A percentile compares a stretch with the other conserved stretches of the same genome.
These are phyloP conservation scores for Massariosphaeria phaeospora DNA, from an alignment of 495 filamentous ascomycete genomes.

Conservation along the genomic window DNA sequence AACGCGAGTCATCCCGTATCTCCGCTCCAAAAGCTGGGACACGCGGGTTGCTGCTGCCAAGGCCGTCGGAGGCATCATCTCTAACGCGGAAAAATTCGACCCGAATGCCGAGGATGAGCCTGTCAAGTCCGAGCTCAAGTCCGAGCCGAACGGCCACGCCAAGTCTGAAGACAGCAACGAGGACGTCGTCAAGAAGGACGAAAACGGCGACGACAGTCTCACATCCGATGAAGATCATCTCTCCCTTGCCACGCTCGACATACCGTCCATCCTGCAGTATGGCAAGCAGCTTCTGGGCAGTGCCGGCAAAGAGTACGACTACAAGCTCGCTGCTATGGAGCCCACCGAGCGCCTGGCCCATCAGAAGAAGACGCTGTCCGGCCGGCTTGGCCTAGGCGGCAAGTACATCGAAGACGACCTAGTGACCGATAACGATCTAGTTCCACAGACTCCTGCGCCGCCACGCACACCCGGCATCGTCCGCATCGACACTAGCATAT, in stretches of 20 bases:
- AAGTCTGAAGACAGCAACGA: slow-evolving; percentile 20
- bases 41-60: slow-evolving; percentile 86
- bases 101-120: slow-evolving; percentile 65
- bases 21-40: slow-evolving; percentile 91
- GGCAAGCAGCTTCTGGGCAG: slow-evolving; percentile 79
- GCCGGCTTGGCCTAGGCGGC: slow-evolving; percentile 77
- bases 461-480: slow-evolving; percentile 39
- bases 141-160: slow-evolving; percentile 22
- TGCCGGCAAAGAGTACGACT: slow-evolving; percentile 76
- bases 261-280: slow-evolving; percentile 70
- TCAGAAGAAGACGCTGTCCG: slow-evolving; percentile 80
- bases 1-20: slow-evolving; percentile 90
- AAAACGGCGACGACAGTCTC: slow-evolving; percentile 34
- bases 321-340: slow-evolving; percentile 72
- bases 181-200: slow-evolving; percentile 35
- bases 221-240: slow-evolving; percentile 55
- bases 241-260: slow-evolving; percentile 67
- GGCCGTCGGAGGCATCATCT: slow-evolving; percentile 85
- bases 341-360: slow-evolving; percentile 72
- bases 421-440: slow-evolving; percentile 57
- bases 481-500: slow-evolving; percentile 46
- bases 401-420: slow-evolving; percentile 82
- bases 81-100: slow-evolving; percentile 81
- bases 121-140: slow-evolving; percentile 34
- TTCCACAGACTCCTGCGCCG: slow-evolving; percentile 33